Evolutionary conservation across 768 basidiomycete species (phyloP).

Genomic region (Leccinum disarticulatum): DNA sequence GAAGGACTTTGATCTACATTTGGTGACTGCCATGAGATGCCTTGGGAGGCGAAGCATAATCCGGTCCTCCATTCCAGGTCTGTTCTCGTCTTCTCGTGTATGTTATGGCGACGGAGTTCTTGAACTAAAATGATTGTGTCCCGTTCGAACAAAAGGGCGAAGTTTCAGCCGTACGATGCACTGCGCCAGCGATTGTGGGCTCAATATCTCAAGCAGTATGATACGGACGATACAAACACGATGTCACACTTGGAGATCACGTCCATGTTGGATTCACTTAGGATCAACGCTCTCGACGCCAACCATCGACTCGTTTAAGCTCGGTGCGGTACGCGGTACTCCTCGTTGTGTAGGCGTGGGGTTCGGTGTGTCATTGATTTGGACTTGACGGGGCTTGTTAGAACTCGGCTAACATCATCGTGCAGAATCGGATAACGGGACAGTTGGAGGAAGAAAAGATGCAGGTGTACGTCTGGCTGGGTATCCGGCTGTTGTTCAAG

Average conservation of each 20-base stretch:
- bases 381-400: constrained; percentile 28
- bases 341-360: not conserved
- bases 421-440: constrained; percentile 90
- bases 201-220: constrained; percentile 86
- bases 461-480: constrained; percentile 90
- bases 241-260: constrained; percentile 86
- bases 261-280: constrained; percentile 95
- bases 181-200: constrained; percentile 90
- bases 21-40: constrained; percentile 57
- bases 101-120: too few relatives aligned
- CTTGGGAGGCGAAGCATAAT: too few relatives aligned
- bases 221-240: constrained; percentile 73
- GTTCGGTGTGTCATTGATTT: not conserved
- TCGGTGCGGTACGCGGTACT: constrained; percentile 70
- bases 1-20: constrained; percentile 67
- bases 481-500: constrained; percentile 91
- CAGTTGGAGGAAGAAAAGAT: constrained; percentile 98
- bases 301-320: constrained; percentile 78
- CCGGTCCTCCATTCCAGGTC: too few relatives aligned
- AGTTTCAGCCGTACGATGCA: constrained; percentile 93
- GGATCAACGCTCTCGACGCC: constrained; percentile 81
- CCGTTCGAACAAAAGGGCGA: constrained; percentile 61
- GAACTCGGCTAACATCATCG: constrained; percentile 98
- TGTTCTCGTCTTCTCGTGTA: too few relatives aligned
- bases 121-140: too few relatives aligned